These are phyloP conservation scores for Dendrobium catenatum DNA, from an alignment of 106 monocot species.

Conservation along the genomic window DNA sequence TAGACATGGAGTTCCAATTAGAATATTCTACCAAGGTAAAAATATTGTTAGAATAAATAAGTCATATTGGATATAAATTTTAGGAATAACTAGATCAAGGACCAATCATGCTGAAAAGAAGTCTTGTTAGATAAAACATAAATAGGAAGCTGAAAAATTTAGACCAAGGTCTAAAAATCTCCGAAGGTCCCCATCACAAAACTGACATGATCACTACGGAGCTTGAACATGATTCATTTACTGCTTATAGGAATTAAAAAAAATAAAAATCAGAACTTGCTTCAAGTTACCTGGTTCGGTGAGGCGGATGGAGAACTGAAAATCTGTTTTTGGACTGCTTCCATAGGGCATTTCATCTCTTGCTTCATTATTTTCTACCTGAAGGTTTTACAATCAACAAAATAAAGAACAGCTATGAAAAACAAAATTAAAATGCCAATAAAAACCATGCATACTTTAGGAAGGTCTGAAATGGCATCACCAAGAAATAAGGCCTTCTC, in stretches of 20 bases:
- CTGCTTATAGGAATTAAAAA: neutral
- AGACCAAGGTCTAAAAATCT: no score
- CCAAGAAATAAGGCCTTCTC: slow-evolving; percentile 2
- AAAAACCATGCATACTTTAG: neutral
- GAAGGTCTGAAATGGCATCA: slow-evolving; percentile 9
- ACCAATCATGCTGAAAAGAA: no score
- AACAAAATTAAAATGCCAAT: neutral
- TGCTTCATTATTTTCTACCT: slow-evolving; percentile 21
- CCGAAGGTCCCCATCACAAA: no score
- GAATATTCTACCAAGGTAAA: no score
- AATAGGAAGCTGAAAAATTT: no score
- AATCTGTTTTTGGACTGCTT: slow-evolving; percentile 11
- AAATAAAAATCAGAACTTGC: neutral
- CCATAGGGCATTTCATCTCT: slow-evolving; percentile 23
- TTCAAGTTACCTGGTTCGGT: slow-evolving; percentile 2
- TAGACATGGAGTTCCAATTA: no score
- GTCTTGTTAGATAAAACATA: no score
- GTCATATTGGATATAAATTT: no score
- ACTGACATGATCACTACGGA: no score
- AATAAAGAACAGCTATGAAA: neutral
- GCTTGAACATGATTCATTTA: no score
- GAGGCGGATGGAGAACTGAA: slow-evolving; percentile 17
- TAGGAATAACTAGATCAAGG: no score
- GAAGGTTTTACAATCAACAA: neutral
- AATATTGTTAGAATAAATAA: no score